A percentile compares a stretch with the other conserved stretches of the same genome.
Evolutionary conservation across 805 yeast genomes (phyloP).

Genomic region (Maudiozyma turicensis): DNA sequence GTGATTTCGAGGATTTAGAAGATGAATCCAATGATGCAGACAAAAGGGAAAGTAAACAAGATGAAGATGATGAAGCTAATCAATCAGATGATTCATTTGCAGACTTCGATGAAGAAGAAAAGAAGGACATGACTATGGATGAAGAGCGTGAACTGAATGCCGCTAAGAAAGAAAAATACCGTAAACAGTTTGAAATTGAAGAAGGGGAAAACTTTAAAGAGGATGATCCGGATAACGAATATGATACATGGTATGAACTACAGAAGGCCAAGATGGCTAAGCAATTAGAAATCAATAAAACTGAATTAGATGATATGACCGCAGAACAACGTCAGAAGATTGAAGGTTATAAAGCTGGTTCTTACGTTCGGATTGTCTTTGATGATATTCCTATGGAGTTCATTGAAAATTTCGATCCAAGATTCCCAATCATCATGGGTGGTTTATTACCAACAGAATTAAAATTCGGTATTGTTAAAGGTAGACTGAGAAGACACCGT

Average conservation of each 20-base stretch:
- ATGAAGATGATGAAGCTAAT: conserved; percentile 17
- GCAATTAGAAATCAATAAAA: conserved; percentile 86
- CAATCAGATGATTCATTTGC: conserved; percentile 33
- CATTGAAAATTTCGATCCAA: conserved; percentile 75
- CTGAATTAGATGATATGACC: conserved; percentile 67
- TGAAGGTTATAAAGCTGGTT: conserved; percentile 90
- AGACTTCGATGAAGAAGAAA: conserved; percentile 34
- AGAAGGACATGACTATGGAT: conserved; percentile 45
- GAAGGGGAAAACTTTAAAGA: conserved; percentile 63
- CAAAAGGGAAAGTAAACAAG: conserved; percentile 4
- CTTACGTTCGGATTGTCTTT: conserved; percentile 84
- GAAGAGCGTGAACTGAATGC: conserved; percentile 77
- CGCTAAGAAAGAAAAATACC: conserved; percentile 77
- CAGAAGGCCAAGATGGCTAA: conserved; percentile 96
- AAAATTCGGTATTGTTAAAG: conserved; percentile 85
- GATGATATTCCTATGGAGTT: conserved; percentile 83
- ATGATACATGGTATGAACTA: conserved; percentile 95
- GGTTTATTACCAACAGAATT: conserved; percentile 86
- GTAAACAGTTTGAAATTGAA: conserved; percentile 71
- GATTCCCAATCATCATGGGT: conserved; percentile 79
- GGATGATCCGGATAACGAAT: conserved; percentile 74
- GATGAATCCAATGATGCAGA: conserved; percentile 9
- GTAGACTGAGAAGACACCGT: conserved; percentile 92
- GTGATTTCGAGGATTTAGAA: conserved; percentile 45
- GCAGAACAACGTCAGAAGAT: conserved; percentile 64